Percentiles rank a stretch among this genome's conserved stretches.
phyloP scores from a whole-genome alignment of 805 yeast genomes.

The Lachancea mirantina region DNA sequence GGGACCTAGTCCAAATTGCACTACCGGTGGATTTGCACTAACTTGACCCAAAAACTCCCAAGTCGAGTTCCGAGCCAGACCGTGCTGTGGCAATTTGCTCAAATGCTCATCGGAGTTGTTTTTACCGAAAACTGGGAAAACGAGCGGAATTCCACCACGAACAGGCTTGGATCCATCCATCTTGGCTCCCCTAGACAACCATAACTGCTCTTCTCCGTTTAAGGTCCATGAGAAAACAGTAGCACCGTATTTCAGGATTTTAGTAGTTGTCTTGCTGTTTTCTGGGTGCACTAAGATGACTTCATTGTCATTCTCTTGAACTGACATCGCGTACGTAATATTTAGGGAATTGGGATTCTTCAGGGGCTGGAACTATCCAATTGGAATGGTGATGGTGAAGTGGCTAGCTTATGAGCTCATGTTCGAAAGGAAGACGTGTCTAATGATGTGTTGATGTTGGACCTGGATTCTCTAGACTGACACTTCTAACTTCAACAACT shows the following conservation, averaged over 20 bases:
- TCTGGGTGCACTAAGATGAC: slow-evolving; percentile 55
- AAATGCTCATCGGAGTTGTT: slow-evolving; percentile 51
- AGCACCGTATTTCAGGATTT: slow-evolving; percentile 81
- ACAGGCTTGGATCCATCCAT: slow-evolving; percentile 91
- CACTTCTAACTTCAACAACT: too few species aligned
- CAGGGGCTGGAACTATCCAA: too few species aligned
- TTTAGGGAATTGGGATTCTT: too few species aligned
- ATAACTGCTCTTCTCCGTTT: slow-evolving; percentile 69
- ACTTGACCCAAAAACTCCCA: slow-evolving; percentile 96
- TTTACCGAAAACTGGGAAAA: slow-evolving; percentile 90
- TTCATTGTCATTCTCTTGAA: slow-evolving; percentile 57
- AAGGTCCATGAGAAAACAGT: slow-evolving; percentile 77
- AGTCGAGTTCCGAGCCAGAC: slow-evolving; percentile 80
- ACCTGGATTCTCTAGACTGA: too few species aligned
- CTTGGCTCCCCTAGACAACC: slow-evolving; percentile 72
- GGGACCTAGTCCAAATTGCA: slow-evolving; percentile 87
- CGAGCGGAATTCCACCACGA: slow-evolving; percentile 95
- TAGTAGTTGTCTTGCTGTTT: slow-evolving; percentile 47
- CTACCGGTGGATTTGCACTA: slow-evolving; percentile 59
- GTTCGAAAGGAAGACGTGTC: too few species aligned
- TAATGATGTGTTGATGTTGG: too few species aligned
- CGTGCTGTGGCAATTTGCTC: slow-evolving; percentile 82
- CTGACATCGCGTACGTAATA: slow-evolving; percentile 58
- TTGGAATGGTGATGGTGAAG: too few species aligned
- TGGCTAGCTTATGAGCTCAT: too few species aligned